Percentiles rank a stretch among this genome's conserved stretches.
Evolutionary conservation across 1,284 basidiomycete species (phyloP).

Genomic region (Cutaneotrichosporon arboriforme): DNA sequence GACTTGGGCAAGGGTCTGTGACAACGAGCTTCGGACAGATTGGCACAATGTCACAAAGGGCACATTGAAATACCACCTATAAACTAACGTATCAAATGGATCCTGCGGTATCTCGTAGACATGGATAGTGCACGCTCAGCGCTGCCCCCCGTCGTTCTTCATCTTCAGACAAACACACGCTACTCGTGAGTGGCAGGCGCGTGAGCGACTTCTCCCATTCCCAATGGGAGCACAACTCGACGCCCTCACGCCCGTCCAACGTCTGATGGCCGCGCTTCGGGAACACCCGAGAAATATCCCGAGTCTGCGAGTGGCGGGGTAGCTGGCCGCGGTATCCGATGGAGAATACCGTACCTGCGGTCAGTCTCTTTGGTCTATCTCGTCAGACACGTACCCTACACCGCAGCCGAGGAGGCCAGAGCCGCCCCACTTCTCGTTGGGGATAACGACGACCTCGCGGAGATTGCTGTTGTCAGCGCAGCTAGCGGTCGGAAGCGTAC

Average conservation of each 20-base stretch:
- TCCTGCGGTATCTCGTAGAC: too few relatives aligned
- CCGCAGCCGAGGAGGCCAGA: slow-evolving; percentile 89
- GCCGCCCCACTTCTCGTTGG: slow-evolving; percentile 92
- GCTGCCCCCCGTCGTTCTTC: too few relatives aligned
- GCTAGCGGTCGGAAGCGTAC: slow-evolving; percentile 53
- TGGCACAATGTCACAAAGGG: too few relatives aligned
- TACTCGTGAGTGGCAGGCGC: too few relatives aligned
- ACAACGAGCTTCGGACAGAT: too few relatives aligned
- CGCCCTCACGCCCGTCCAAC: slow-evolving; percentile 9
- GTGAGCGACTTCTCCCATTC: too few relatives aligned
- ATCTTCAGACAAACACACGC: too few relatives aligned
- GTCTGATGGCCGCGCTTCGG: slow-evolving; percentile 1
- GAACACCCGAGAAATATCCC: slow-evolving; percentile 20
- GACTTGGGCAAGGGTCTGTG: too few relatives aligned
- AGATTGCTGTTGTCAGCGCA: slow-evolving; percentile 58
- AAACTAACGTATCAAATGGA: too few relatives aligned
- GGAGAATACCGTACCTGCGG: slow-evolving; percentile 63
- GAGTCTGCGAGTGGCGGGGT: slow-evolving; percentile 27
- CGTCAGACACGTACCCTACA: slow-evolving; percentile 61
- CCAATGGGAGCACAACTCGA: too few relatives aligned
- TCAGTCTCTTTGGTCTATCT: not conserved
- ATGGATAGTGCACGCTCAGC: too few relatives aligned
- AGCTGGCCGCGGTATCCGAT: slow-evolving; percentile 68
- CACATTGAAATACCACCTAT: too few relatives aligned
- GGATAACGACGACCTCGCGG: slow-evolving; percentile 83